Evolutionary conservation across 352 stramenopile genomes (phyloP).

Genomic region (Plasmopara muralis): DNA sequence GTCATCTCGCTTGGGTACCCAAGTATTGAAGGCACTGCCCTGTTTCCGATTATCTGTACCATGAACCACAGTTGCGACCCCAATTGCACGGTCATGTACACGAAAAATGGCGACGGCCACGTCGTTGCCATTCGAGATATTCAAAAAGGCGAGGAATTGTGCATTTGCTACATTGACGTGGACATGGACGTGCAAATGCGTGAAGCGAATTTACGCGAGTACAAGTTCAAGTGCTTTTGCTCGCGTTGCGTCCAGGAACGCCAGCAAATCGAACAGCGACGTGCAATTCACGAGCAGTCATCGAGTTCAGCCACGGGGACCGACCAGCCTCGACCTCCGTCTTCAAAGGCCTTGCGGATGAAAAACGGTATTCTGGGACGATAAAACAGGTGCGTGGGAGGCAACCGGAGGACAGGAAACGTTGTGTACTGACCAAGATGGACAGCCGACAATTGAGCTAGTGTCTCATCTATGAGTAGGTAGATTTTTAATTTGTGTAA

Average conservation of each 20-base stretch:
- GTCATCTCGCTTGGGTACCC: conserved; percentile 30
- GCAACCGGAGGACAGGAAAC: not conserved
- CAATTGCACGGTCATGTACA: conserved; percentile 89
- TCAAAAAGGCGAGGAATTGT: conserved; percentile 87
- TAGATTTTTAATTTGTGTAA: conserved; percentile 1
- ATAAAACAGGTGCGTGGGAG: conserved; percentile 8
- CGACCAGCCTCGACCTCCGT: not conserved
- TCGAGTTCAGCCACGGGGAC: conserved; percentile 1
- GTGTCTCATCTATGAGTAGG: conserved; percentile 11
- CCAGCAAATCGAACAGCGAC: conserved; percentile 18
- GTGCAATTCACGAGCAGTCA: conserved; percentile 4
- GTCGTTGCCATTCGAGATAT: conserved; percentile 73
- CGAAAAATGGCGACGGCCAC: conserved; percentile 56
- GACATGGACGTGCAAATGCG: conserved; percentile 65
- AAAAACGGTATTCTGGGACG: conserved; percentile 7
- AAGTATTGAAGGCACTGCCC: conserved; percentile 88
- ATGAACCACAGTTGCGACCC: conserved; percentile 96
- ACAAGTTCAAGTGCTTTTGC: conserved; percentile 77
- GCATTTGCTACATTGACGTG: conserved; percentile 93
- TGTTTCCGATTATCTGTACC: conserved; percentile 91
- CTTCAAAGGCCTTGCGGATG: conserved; percentile 15
- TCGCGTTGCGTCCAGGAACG: conserved; percentile 46
- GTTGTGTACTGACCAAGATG: not conserved
- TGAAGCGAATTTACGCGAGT: conserved; percentile 62
- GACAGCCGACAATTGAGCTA: not conserved